phyloP scores from a whole-genome alignment of 2,329 filamentous ascomycete genomes.

The Akanthomyces lecanii region DNA sequence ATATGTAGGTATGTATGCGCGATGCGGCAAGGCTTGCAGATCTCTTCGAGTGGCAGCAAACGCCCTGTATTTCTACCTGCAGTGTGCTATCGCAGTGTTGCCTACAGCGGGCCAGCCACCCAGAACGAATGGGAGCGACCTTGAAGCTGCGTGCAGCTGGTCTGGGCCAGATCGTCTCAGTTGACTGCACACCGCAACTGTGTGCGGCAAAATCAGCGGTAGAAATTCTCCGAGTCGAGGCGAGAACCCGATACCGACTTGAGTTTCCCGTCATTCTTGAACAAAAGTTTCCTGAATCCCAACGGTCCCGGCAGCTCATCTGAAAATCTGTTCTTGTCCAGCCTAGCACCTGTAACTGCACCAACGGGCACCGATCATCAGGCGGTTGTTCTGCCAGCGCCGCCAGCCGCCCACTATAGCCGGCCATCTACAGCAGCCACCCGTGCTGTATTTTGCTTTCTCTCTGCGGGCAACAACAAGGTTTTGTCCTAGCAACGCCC shows the following conservation, averaged over 20 bases:
- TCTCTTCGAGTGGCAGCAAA: neutral
- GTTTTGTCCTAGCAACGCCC: neutral
- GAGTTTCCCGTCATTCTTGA: too few relatives aligned
- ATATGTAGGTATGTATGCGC: neutral
- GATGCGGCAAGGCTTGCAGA: neutral
- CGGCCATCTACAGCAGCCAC: too few relatives aligned
- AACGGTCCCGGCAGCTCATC: too few relatives aligned
- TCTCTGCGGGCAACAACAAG: neutral
- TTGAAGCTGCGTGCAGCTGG: neutral
- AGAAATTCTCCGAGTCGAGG: neutral
- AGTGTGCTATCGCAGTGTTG: neutral
- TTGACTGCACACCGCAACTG: constrained; percentile 5
- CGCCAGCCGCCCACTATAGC: neutral
- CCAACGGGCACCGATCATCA: neutral
- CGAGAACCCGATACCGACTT: too few relatives aligned
- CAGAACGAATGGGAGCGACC: too few relatives aligned
- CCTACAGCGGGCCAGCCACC: too few relatives aligned
- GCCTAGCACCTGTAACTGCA: too few relatives aligned
- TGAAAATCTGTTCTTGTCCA: too few relatives aligned
- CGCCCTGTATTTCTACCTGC: neutral
- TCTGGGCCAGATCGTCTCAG: constrained; percentile 2
- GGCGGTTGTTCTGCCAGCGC: constrained; percentile 1
- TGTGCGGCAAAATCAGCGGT: neutral
- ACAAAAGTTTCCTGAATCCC: too few relatives aligned
- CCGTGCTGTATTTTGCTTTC: too few relatives aligned